Base-by-base conservation (phyloP, 2,329 filamentous ascomycete genomes). In the Aspergillus thermomutatus region DNA sequence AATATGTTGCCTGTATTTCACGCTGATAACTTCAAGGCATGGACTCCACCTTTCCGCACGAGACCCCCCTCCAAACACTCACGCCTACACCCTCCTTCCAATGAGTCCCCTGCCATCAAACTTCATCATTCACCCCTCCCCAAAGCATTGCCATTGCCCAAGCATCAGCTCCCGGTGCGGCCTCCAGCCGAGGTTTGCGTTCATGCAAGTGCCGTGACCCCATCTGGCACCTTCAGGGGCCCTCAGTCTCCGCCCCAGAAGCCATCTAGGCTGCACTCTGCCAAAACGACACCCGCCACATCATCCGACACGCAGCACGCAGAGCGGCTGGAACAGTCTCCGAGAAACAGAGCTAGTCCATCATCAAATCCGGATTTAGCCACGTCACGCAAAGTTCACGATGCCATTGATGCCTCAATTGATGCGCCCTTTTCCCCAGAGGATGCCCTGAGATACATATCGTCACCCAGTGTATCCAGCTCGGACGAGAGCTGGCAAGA, bases 111-210 rank as follows among this genome's bases (percentile, higher is more conserved):
- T 54, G 34, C 34, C 26, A 49, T 45, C 46, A 54, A 49, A 54
- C n/a, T 43, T 51, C 47, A 2, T 31, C 52, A 57, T 21, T 45
- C 43, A 28, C 27, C 40, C 23, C 52, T 47, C 28, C 28, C 31
- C 27, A 28, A 58, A 54, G 55, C 50, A 50, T 52, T 58, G 51
- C 52, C 55, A 53, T 46, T 53, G 8, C 49, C 55, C 37, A 55
- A 60, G 21, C 55, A 58, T 53, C 56, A 53, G 31, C 55, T 60
- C 49, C 56, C 58, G 25, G 55, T 52, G 37, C 52, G 55, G 58
- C 58, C 55, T 26, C 58, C 58, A 40, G 58, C 58, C 43, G 56
- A 60, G 43, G 58, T 60, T 55, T 60, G 58, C 52, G 31, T 60
- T 19, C 55, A 49, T 54, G 47, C 41, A 48, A 58, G 41, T 54